Percentiles rank a stretch among this genome's conserved stretches.
Evolutionary conservation across 2,329 filamentous ascomycete genomes (phyloP).

Genomic region (Neocatenulostroma microsporum): DNA sequence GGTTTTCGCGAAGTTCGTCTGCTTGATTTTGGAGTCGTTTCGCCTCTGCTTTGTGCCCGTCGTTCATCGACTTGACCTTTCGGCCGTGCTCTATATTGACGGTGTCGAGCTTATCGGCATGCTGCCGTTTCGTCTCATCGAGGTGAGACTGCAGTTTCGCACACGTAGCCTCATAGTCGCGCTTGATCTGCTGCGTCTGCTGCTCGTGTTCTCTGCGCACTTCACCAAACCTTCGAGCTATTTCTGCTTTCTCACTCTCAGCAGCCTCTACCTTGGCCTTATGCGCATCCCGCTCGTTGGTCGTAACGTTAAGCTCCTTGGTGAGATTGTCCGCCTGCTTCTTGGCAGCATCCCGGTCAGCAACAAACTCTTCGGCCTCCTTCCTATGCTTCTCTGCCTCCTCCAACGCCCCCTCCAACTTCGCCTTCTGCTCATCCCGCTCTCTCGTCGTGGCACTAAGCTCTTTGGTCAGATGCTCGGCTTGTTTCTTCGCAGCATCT

Average conservation of each 20-base stretch:
- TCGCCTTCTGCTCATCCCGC: conserved; percentile 10
- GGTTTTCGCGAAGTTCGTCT: not conserved
- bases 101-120: conserved; percentile 6
- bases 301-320: not conserved
- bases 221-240: no score
- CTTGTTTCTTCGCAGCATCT: conserved; percentile 6
- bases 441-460: conserved; percentile 5
- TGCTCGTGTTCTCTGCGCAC: not conserved
- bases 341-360: not conserved
- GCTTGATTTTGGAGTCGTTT: not conserved
- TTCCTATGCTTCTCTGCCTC: conserved; percentile 8
- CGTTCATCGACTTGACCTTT: conserved; percentile 2
- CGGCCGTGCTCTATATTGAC: not conserved
- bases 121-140: conserved; percentile 1
- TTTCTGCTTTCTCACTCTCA: conserved; percentile 1
- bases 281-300: not conserved
- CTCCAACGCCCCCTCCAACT: conserved; percentile 6
- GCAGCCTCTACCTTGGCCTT: conserved; percentile 8
- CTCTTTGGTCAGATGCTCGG: conserved; percentile 1
- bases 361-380: conserved; percentile 6
- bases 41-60: conserved; percentile 5
- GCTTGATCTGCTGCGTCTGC: conserved; percentile 1
- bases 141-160: not conserved
- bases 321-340: not conserved
- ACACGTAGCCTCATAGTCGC: not conserved